Base-by-base conservation (phyloP, 345 rosid species). In the Gossypium bickii region DNA sequence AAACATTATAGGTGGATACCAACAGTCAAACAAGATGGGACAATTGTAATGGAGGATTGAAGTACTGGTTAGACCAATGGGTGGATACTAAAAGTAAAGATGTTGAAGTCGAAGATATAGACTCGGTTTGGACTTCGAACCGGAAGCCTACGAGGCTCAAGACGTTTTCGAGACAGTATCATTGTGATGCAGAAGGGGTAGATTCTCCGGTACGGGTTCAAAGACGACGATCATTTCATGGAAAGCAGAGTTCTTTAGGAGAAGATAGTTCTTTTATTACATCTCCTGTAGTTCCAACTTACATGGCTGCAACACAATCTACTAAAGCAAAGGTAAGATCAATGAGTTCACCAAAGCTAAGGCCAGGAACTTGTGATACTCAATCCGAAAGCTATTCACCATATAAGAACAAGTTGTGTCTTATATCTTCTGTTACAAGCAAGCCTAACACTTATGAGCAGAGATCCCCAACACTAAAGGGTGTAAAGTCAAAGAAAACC, bases 41-140 rank as follows among this genome's bases (percentile, higher is more conserved):
- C 57, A 85, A 90, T 61, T 82, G 74, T 4, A 84, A 77, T 78
- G 97, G 92, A 49, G 85, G 92, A 65, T 88, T 90, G 89, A 90
- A 89, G 83, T 86, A 90, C 72, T 93, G 98, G 97, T 76, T 92
- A 79, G 97, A 90, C 45, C 87, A 90, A 73, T 92, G 98, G 97
- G 93, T 92, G 76, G 96, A 87, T 52, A 89, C 81, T 16, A 92
- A 87, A 77, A 89, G 94, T 79, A 89, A 84, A 72, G 94, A 92
- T 34, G 41, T 34, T 34, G 41, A 34, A 51, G 82, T 88, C 7
- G 97, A 93, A 87, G 94, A 89, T 82, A 80, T 89, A 67, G 91
- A 91, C 86, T 74, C 90, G 8, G 71, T 79, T 60, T 61, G 77
- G 67, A 78, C 86, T 41, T 76, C 89, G 17, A 80, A 76, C 55